Percentiles rank a stretch among this genome's conserved stretches.
phyloP scores from a whole-genome alignment of 331 rosid species.

The Quercus tomentella region DNA sequence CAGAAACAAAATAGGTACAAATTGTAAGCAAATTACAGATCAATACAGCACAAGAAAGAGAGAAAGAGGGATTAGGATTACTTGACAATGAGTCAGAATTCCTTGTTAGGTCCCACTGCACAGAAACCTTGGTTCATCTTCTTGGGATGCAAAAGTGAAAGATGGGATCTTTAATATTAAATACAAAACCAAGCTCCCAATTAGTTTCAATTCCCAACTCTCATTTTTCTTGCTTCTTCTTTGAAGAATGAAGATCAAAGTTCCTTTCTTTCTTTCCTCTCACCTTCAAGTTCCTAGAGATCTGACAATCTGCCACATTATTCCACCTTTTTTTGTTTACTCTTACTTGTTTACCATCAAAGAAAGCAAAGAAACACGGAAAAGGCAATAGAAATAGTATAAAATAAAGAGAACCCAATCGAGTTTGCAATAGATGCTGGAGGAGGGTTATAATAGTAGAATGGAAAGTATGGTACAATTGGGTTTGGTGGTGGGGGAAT shows the following conservation, averaged over 20 bases:
- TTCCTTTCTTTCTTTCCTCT: slow-evolving; percentile 4
- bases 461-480: slow-evolving; percentile 90
- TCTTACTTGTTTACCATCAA: slow-evolving; percentile 22
- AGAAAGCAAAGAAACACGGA: slow-evolving; percentile 25
- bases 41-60: slow-evolving; percentile 19
- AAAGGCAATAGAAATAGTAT: slow-evolving; percentile 9
- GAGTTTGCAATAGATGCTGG: slow-evolving; percentile 36
- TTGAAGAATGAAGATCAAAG: slow-evolving; percentile 8
- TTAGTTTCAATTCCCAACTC: neutral
- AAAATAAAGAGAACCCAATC: slow-evolving; percentile 4
- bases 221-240: neutral
- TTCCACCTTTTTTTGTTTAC: slow-evolving; percentile 3
- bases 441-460: slow-evolving; percentile 71
- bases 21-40: slow-evolving; percentile 40
- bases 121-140: neutral
- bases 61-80: neutral
- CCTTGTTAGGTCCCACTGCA: neutral
- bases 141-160: neutral
- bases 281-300: slow-evolving; percentile 32
- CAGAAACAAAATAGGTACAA: slow-evolving; percentile 28
- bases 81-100: neutral
- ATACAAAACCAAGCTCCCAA: neutral
- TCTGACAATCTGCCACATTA: slow-evolving; percentile 56
- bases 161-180: no score
- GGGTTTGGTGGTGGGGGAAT: slow-evolving; percentile 95